These are phyloP conservation scores for Jatropha curcas DNA, from an alignment of 345 rosid genomes.

Conservation along the genomic window DNA sequence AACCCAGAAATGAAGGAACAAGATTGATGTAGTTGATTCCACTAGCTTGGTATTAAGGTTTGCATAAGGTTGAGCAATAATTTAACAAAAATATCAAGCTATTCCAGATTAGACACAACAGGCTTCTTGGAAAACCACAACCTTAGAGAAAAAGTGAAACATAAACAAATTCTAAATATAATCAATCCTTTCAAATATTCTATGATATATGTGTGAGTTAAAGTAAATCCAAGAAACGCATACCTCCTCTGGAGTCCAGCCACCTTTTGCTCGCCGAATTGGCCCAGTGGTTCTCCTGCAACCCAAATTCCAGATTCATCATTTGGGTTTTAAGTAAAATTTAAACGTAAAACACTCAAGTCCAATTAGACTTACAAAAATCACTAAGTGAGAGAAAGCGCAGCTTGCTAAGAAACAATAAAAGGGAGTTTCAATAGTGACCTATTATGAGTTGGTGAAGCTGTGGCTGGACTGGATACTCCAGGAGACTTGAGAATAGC, in stretches of 20 bases:
- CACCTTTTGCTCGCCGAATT: slow-evolving; percentile 95
- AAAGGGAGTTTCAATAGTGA: slow-evolving; percentile 18
- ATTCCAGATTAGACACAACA: neutral
- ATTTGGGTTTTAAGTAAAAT: neutral
- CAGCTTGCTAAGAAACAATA: neutral
- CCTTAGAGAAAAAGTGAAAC: slow-evolving; percentile 4
- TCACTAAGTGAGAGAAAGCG: neutral
- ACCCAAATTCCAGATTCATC: slow-evolving; percentile 21
- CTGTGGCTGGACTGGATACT: slow-evolving; percentile 60
- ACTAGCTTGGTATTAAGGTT: too few species aligned
- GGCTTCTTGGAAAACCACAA: neutral
- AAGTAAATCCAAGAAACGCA: slow-evolving; percentile 9
- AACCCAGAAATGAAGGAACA: too few species aligned
- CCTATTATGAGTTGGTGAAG: slow-evolving; percentile 69
- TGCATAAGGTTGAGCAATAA: neutral
- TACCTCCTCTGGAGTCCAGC: slow-evolving; percentile 98
- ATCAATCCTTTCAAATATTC: neutral
- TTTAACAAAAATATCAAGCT: neutral
- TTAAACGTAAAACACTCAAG: neutral
- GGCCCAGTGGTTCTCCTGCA: slow-evolving; percentile 96
- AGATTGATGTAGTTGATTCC: too few species aligned
- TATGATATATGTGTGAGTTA: neutral
- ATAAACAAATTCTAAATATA: neutral
- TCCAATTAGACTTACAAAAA: neutral
- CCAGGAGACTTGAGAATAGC: slow-evolving; percentile 70